Conservation (phyloP, 148 eudicot species). For the Nepenthes mirabilis region DNA sequence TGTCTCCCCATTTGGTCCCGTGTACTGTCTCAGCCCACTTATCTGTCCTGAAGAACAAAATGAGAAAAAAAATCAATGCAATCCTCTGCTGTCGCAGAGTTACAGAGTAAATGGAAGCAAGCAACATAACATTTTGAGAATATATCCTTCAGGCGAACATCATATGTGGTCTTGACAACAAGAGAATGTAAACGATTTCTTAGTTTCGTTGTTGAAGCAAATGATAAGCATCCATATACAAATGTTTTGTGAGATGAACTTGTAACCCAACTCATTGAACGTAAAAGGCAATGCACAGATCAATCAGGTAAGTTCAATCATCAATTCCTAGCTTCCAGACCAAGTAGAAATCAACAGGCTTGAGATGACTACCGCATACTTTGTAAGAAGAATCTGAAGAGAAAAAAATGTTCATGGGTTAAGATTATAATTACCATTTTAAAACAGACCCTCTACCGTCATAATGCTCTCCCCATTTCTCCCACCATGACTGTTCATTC, state of each 20-base stretch:
- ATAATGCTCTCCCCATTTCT: conserved; percentile 96
- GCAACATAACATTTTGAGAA: too few species aligned
- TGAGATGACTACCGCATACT: background rate
- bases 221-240: too few species aligned
- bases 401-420: background rate
- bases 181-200: too few species aligned
- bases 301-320: too few species aligned
- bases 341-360: background rate
- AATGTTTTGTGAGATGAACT: too few species aligned
- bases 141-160: too few species aligned
- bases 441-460: conserved; percentile 97
- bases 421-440: conserved; percentile 52
- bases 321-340: background rate
- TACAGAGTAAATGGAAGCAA: too few species aligned
- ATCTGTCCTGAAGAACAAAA: conserved; percentile 63
- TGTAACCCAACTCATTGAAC: too few species aligned
- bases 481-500: conserved; percentile 99
- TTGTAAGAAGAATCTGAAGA: background rate
- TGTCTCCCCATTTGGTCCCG: conserved; percentile 99
- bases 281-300: too few species aligned
- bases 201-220: too few species aligned
- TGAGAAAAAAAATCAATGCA: conserved; percentile 1
- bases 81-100: background rate
- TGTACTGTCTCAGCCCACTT: conserved; percentile 99
- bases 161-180: too few species aligned